A percentile compares a stretch with the other conserved stretches of the same genome.
Conservation (phyloP, 2,329 filamentous ascomycete genomes). For the Cladorrhinum sp. region DNA sequence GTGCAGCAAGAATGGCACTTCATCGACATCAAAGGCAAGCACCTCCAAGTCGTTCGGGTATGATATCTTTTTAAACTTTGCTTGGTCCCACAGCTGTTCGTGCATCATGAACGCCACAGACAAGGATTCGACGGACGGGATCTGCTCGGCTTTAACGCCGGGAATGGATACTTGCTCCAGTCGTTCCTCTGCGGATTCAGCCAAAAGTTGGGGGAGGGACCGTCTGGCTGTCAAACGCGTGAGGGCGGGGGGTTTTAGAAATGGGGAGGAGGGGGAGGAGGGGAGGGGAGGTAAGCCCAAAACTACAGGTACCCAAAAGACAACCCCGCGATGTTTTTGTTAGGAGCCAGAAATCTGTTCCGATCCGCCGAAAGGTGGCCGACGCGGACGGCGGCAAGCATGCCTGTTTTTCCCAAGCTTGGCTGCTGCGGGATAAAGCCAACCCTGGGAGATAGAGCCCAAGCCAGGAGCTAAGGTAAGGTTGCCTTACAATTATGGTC, state of each 20-base stretch:
- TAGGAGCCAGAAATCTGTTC: background rate
- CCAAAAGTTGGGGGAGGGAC: conserved; percentile 13
- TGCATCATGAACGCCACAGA: conserved; percentile 22
- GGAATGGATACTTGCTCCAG: conserved; percentile 16
- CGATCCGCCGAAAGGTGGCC: background rate
- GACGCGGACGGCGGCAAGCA: background rate
- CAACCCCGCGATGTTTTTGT: conserved; percentile 3
- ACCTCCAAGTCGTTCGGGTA: background rate
- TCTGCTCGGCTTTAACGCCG: conserved; percentile 24
- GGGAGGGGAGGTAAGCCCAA: background rate
- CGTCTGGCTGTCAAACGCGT: background rate
- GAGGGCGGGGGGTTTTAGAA: background rate
- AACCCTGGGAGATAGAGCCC: background rate
- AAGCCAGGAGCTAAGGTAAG: conserved; percentile 6
- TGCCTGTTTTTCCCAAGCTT: background rate
- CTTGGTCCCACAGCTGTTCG: conserved; percentile 19
- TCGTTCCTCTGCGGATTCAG: conserved; percentile 19
- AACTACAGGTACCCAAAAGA: background rate
- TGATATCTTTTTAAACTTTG: conserved; percentile 13
- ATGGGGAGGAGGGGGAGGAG: background rate
- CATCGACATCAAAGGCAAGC: background rate
- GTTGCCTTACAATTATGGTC: background rate
- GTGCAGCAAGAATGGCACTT: background rate
- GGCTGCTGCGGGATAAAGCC: conserved; percentile 3
- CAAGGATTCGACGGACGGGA: conserved; percentile 19